Conservation (phyloP, 2,329 filamentous ascomycete species). For the Nigrograna mackinnonii region DNA sequence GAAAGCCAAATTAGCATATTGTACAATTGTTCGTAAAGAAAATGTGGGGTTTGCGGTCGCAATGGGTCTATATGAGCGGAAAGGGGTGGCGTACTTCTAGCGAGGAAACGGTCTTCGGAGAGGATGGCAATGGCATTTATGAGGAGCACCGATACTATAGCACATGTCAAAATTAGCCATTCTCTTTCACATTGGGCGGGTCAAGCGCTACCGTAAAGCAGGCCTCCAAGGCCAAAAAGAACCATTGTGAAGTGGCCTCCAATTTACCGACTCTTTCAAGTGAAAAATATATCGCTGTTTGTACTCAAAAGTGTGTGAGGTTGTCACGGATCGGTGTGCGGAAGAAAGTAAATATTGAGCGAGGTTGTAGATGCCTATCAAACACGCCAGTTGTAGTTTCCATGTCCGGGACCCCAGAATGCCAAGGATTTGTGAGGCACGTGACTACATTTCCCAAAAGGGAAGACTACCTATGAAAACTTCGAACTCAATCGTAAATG, state of each 20-base stretch:
- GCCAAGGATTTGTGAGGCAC: too few species aligned
- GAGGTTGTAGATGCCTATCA: neutral
- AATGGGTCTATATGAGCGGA: neutral
- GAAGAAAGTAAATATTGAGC: too few species aligned
- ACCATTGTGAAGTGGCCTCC: conserved; percentile 56
- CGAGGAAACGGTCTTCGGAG: conserved; percentile 92
- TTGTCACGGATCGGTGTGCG: too few species aligned
- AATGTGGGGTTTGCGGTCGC: too few species aligned
- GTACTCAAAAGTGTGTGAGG: too few species aligned
- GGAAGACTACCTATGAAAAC: too few species aligned
- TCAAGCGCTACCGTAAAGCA: conserved; percentile 81
- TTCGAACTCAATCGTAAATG: too few species aligned
- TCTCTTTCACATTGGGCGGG: too few species aligned
- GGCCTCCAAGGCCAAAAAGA: conserved; percentile 69
- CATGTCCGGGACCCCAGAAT: neutral
- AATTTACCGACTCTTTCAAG: neutral
- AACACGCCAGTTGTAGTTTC: neutral
- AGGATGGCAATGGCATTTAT: conserved; percentile 93
- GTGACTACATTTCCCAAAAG: too few species aligned
- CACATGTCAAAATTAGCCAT: too few species aligned
- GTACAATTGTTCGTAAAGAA: too few species aligned
- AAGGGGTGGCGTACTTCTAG: conserved; percentile 67
- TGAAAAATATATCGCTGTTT: too few species aligned
- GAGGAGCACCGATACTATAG: conserved; percentile 82
- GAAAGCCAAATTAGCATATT: neutral